Conservation (phyloP, 257 asterid genomes). For the Capsicum pubescens region DNA sequence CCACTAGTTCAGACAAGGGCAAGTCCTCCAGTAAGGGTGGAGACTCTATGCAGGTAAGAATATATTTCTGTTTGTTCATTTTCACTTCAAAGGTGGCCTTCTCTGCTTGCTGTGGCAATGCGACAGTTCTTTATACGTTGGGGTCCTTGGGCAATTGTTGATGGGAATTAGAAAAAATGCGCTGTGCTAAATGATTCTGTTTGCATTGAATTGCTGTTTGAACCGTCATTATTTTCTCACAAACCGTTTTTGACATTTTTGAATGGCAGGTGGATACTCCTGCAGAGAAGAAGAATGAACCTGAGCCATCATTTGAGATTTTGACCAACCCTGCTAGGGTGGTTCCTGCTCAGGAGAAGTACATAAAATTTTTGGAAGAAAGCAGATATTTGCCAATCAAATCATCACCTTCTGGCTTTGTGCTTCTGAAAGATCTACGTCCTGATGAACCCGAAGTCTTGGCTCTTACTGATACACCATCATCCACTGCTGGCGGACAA, state of each 20-base stretch:
- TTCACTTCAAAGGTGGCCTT: not conserved
- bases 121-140: not conserved
- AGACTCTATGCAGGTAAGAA: slow-evolving; percentile 80
- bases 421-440: slow-evolving; percentile 76
- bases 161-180: not conserved
- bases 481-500: slow-evolving; percentile 55
- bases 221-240: not conserved
- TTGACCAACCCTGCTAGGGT: slow-evolving; percentile 96
- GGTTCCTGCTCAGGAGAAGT: slow-evolving; percentile 83
- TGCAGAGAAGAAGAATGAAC: slow-evolving; percentile 70
- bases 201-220: not conserved
- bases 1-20: slow-evolving; percentile 58
- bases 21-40: slow-evolving; percentile 71
- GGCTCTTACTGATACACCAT: slow-evolving; percentile 77
- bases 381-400: slow-evolving; percentile 89
- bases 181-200: not conserved
- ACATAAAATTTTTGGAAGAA: slow-evolving; percentile 70
- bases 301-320: slow-evolving; percentile 75
- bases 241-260: not conserved
- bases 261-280: slow-evolving; percentile 62
- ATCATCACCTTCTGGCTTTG: slow-evolving; percentile 85
- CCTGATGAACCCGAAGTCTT: slow-evolving; percentile 82
- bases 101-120: not conserved
- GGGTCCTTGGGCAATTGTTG: not conserved
- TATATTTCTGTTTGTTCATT: slow-evolving; percentile 2